Conservation (phyloP, 2,329 filamentous ascomycete genomes). For the Simplicillium sp. region DNA sequence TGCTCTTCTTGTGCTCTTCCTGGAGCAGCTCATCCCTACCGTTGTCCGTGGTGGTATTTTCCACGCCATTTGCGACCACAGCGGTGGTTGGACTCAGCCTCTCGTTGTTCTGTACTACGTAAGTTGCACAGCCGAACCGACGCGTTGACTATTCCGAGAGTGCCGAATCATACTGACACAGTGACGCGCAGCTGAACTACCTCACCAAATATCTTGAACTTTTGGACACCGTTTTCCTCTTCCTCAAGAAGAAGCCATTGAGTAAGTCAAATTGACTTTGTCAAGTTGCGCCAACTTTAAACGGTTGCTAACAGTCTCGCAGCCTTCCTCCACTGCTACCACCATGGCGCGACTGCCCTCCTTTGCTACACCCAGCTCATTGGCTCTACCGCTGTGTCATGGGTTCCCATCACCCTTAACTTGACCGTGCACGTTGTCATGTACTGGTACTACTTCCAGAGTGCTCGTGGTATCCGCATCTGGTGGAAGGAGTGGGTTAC, state of each 20-base stretch:
- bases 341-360: conserved; percentile 92
- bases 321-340: conserved; percentile 97
- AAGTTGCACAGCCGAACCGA: conserved; percentile 23
- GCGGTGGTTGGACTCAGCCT: conserved; percentile 89
- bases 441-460: conserved; percentile 99
- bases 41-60: conserved; percentile 76
- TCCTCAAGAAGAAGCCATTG: conserved; percentile 98
- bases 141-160: background rate
- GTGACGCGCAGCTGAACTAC: conserved; percentile 70
- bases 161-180: background rate
- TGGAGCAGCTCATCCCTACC: conserved; percentile 84
- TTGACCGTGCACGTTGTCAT: conserved; percentile 92
- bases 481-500: conserved; percentile 99
- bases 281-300: background rate
- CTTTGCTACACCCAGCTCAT: conserved; percentile 97
- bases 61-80: conserved; percentile 69
- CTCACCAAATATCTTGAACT: conserved; percentile 96
- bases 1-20: conserved; percentile 71
- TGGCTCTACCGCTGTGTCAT: conserved; percentile 85
- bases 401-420: conserved; percentile 91
- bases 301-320: conserved; percentile 17
- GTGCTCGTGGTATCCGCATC: conserved; percentile 85
- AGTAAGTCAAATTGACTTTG: conserved; percentile 28
- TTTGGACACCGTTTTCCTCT: conserved; percentile 90
- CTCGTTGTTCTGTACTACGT: conserved; percentile 96